Evolutionary conservation across 2,329 filamentous ascomycete genomes (phyloP).

Genomic region (Phaeoacremonium minimum): DNA sequence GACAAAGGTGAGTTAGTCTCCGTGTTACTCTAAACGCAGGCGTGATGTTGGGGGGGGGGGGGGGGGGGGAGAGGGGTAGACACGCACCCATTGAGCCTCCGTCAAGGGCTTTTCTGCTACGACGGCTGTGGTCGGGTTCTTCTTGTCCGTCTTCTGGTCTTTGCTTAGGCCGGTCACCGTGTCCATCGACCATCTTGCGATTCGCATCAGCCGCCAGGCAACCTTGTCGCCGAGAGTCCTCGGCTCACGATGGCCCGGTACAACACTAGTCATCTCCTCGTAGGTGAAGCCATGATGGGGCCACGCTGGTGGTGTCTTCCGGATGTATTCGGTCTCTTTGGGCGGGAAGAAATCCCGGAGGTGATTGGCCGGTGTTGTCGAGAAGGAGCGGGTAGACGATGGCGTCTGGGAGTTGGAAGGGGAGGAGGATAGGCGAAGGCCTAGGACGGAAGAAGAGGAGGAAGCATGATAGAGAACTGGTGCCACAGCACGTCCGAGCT

Average conservation of each 20-base stretch:
- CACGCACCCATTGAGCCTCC: conserved; percentile 73
- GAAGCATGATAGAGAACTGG: conserved; percentile 9
- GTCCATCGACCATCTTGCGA: conserved; percentile 78
- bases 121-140: conserved; percentile 50
- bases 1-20: conserved; percentile 11
- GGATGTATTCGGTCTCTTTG: conserved; percentile 57
- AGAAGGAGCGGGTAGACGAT: conserved; percentile 35
- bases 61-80: not conserved
- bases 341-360: conserved; percentile 60
- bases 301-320: conserved; percentile 63
- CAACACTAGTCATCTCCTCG: conserved; percentile 71
- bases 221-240: conserved; percentile 71
- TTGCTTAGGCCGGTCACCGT: conserved; percentile 69
- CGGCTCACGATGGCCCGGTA: conserved; percentile 72
- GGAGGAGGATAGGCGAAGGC: conserved; percentile 20
- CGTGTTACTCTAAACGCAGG: not conserved
- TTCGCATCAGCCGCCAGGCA: conserved; percentile 71
- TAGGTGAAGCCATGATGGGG: conserved; percentile 70
- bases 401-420: conserved; percentile 16
- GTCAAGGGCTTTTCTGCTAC: conserved; percentile 60
- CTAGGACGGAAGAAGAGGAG: conserved; percentile 10
- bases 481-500: conserved; percentile 15
- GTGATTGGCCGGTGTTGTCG: conserved; percentile 38
- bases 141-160: conserved; percentile 63
- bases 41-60: not conserved